Conservation (phyloP, 1,284 basidiomycete genomes). For the Moesziomyces parantarcticus region DNA sequence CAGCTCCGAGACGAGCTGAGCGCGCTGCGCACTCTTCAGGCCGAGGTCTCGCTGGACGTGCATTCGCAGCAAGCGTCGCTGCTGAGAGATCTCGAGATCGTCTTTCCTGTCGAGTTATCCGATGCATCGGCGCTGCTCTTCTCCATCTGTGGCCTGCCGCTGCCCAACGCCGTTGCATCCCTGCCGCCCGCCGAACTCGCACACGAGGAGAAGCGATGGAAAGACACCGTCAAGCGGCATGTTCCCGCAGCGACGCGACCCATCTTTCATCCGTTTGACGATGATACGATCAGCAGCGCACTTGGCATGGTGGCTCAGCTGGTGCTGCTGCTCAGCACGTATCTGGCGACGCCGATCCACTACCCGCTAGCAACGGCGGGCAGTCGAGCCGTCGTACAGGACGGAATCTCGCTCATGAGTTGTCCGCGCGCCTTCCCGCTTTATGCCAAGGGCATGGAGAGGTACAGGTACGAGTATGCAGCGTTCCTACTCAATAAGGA, state of each 20-base stretch:
- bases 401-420: conserved; percentile 64
- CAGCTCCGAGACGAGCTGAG: conserved; percentile 14
- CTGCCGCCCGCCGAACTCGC: conserved; percentile 20
- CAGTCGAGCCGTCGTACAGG: conserved; percentile 59
- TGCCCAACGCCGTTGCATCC: conserved; percentile 56
- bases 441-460: conserved; percentile 91
- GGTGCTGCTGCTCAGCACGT: conserved; percentile 55
- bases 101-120: conserved; percentile 64
- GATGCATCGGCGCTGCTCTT: conserved; percentile 62
- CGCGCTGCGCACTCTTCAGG: conserved; percentile 5
- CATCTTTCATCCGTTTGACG: conserved; percentile 45
- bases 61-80: conserved; percentile 46
- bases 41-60: conserved; percentile 11
- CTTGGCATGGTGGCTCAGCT: conserved; percentile 63
- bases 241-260: conserved; percentile 10
- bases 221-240: conserved; percentile 20
- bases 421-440: conserved; percentile 73
- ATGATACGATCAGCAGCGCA: conserved; percentile 54
- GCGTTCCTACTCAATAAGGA: conserved; percentile 97
- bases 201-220: conserved; percentile 39
- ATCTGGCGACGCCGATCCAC: conserved; percentile 57
- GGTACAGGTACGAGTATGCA: conserved; percentile 96
- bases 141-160: conserved; percentile 57
- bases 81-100: conserved; percentile 56
- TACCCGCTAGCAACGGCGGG: conserved; percentile 62